These are phyloP conservation scores for Alternaria postmessia DNA, from an alignment of 2,329 filamentous ascomycete species.

Conservation along the genomic window DNA sequence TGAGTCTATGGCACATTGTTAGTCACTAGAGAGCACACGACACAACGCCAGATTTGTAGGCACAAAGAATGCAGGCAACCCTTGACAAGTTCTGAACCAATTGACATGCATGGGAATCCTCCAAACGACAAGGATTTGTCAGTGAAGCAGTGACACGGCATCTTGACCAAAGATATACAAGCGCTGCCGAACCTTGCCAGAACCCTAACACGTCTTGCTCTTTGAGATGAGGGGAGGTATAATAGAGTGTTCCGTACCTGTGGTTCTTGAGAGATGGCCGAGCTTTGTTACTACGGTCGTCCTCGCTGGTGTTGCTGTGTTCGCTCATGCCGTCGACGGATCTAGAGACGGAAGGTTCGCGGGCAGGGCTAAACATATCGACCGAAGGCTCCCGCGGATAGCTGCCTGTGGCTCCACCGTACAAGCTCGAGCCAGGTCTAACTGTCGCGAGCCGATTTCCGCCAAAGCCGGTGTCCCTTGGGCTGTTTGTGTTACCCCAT, in stretches of 20 bases:
- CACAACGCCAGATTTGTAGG: background rate
- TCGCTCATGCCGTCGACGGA: constrained; percentile 49
- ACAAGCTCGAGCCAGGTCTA: constrained; percentile 58
- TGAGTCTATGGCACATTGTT: constrained; percentile 55
- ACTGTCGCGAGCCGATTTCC: constrained; percentile 54
- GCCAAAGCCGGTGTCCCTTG: constrained; percentile 58
- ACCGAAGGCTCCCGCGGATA: constrained; percentile 37
- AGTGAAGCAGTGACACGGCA: background rate
- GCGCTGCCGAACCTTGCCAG: background rate
- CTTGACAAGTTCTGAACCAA: constrained; percentile 2
- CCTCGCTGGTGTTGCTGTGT: constrained; percentile 46
- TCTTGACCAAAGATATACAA: background rate
- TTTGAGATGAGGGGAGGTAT: background rate
- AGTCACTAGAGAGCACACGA: constrained; percentile 15
- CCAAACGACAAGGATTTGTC: background rate
- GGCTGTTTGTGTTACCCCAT: constrained; percentile 68
- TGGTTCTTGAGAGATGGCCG: constrained; percentile 53
- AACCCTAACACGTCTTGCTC: background rate
- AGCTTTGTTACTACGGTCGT: constrained; percentile 44
- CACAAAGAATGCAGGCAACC: background rate
- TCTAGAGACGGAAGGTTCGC: constrained; percentile 52
- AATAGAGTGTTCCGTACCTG: constrained; percentile 46
- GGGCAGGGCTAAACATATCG: constrained; percentile 44
- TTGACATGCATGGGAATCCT: background rate
- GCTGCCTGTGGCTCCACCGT: constrained; percentile 43